Percentiles rank a stretch among this genome's conserved stretches.
Evolutionary conservation across 345 rosid genomes (phyloP).

Genomic region (Populus pruinosa): DNA sequence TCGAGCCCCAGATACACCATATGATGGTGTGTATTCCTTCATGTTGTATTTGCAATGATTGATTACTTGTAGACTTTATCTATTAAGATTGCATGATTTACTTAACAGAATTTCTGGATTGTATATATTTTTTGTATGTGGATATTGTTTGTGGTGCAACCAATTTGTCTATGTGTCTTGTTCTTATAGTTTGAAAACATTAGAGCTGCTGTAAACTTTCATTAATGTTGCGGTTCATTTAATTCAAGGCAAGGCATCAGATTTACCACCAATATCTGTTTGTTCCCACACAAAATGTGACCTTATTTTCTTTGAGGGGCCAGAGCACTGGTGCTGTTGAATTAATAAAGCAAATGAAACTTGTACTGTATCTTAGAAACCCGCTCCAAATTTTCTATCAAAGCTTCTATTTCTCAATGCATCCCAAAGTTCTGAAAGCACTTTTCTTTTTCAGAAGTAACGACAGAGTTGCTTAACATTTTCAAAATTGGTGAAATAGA

Average conservation of each 20-base stretch:
- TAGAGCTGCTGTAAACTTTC: neutral
- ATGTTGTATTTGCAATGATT: neutral
- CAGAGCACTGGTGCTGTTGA: neutral
- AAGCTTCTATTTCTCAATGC: neutral
- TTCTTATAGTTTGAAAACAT: neutral
- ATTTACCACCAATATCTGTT: neutral
- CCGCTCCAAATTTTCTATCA: neutral
- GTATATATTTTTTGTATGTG: neutral
- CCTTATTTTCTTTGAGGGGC: neutral
- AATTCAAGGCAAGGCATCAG: neutral
- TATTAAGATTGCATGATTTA: neutral
- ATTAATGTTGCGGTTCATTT: neutral
- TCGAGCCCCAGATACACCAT: slow-evolving; percentile 96
- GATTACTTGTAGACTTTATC: slow-evolving; percentile 1
- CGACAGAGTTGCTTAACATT: neutral
- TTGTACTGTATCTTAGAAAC: neutral
- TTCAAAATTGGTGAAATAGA: neutral
- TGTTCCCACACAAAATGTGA: neutral
- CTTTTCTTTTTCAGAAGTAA: neutral
- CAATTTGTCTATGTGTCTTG: neutral
- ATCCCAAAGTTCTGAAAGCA: neutral
- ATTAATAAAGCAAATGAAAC: neutral
- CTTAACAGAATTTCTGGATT: neutral
- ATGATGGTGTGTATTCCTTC: slow-evolving; percentile 61
- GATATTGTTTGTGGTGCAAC: neutral